Base-by-base conservation (phyloP, 257 asterid genomes). In the Ocimum tenuiflorum region DNA sequence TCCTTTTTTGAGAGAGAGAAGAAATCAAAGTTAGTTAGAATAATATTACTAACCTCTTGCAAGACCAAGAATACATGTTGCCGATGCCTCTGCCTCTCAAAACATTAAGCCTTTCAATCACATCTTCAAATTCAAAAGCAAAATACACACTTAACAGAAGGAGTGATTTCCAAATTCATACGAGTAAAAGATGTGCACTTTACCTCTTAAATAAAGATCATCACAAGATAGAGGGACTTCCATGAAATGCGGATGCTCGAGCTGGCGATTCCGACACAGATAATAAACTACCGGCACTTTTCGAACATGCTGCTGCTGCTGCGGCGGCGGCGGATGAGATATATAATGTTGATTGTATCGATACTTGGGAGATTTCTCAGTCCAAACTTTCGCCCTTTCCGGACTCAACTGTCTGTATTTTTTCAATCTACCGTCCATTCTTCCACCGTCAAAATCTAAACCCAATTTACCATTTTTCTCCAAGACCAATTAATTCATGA, bases 21-120 rank as follows among this genome's bases (percentile, higher is more conserved):
- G n/a, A n/a, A n/a, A n/a, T n/a, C n/a, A n/a, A n/a, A n/a, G 12
- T 14, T 27, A 15, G 3, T 13, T 8, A 14, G 31, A 66, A 7
- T 5, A 50, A 12, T 41, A 0, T 39, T 66, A 62, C 83, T n/a
- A n/a, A 94, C 99, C 99, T 90, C 83, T 94, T 94, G 87, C 95
- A 94, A 72, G 99, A 90, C 99, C 99, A 94, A n/a, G 99, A 88
- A 67, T 94, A 94, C 87, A 75, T 74, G 0, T 91, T 85, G 73
- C 95, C 95, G 86, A 91, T 85, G 62, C 97, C 95, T 72, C 88
- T 83, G 69, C 99, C 99, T 75, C 99, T 83, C 81, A 94, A 70
- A 47, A 68, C 82, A 62, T 86, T 88, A 29, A 94, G 95, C 81
- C 88, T 88, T 61, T 86, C 91, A 61, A 88, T 82, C 72, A 94